Conservation (phyloP, 1,139 yeast species). For the Debaryomyces sp. region DNA sequence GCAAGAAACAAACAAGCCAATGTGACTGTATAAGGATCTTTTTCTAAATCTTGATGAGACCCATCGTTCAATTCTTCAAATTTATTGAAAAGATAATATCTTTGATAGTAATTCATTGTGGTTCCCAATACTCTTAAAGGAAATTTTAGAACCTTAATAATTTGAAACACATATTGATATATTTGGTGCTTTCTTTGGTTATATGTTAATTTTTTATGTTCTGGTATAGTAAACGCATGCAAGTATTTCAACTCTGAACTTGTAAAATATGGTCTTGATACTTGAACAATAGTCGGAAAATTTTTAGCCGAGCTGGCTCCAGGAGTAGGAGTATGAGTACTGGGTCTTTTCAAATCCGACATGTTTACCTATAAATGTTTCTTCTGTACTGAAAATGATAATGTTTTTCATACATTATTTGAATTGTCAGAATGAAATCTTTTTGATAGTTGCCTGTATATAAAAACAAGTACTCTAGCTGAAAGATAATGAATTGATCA, state of each 20-base stretch:
- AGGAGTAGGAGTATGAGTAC: conserved; percentile 2
- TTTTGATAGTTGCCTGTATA: conserved; percentile 3
- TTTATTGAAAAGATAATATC: conserved; percentile 65
- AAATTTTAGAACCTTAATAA: conserved; percentile 56
- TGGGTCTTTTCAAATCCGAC: conserved; percentile 1
- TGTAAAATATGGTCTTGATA: conserved; percentile 69
- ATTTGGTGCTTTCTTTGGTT: conserved; percentile 56
- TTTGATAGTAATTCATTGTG: conserved; percentile 71
- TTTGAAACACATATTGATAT: conserved; percentile 55
- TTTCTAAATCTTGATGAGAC: conserved; percentile 25
- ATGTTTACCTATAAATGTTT: not conserved
- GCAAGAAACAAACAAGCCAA: conserved; percentile 79
- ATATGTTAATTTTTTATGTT: conserved; percentile 47
- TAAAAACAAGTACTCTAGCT: not conserved
- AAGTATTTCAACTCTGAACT: conserved; percentile 55
- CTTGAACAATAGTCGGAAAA: conserved; percentile 36
- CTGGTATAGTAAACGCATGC: conserved; percentile 56
- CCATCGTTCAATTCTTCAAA: conserved; percentile 44
- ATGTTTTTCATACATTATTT: not conserved
- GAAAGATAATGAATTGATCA: not conserved
- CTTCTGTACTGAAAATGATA: too few species aligned
- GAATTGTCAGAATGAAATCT: not conserved
- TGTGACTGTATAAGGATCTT: conserved; percentile 59
- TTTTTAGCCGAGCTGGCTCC: conserved; percentile 7
- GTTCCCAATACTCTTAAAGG: conserved; percentile 70